phyloP scores from a whole-genome alignment of 257 asterid genomes.

The Solanum ossicruentum region DNA sequence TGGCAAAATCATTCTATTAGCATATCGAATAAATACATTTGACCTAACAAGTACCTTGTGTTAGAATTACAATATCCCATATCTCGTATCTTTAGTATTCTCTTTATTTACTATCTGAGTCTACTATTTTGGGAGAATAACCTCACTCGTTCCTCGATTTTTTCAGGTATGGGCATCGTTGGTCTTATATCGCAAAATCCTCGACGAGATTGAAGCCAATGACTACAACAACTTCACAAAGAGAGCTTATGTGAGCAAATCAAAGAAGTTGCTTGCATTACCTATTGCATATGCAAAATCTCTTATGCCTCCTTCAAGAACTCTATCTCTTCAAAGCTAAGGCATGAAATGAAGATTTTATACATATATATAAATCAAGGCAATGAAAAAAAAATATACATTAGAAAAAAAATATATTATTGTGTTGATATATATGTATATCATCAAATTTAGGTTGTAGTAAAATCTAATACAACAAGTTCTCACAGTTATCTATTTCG shows the following conservation, averaged over 20 bases:
- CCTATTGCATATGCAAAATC: constrained; percentile 90
- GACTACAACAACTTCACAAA: constrained; percentile 91
- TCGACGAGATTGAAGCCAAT: constrained; percentile 94
- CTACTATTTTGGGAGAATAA: background rate
- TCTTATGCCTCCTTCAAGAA: constrained; percentile 57
- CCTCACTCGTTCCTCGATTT: background rate
- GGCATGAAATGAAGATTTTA: constrained; percentile 14
- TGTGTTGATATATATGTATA: background rate
- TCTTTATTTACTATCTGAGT: background rate
- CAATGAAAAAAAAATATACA: background rate
- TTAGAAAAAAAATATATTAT: background rate
- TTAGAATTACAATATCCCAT: background rate
- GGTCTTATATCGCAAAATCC: constrained; percentile 60
- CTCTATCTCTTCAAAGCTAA: constrained; percentile 18
- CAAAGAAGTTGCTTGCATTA: constrained; percentile 74
- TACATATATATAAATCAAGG: background rate
- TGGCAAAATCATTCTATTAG: background rate
- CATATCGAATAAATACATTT: background rate
- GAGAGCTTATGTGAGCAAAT: constrained; percentile 86
- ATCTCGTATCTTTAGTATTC: background rate
- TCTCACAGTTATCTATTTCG: background rate
- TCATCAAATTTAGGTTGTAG: background rate
- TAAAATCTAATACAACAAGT: background rate
- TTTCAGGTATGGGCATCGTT: constrained; percentile 85
- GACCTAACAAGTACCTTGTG: background rate